Conservation (phyloP, 169 alveolate genomes). For the Plasmodium gonderi region DNA sequence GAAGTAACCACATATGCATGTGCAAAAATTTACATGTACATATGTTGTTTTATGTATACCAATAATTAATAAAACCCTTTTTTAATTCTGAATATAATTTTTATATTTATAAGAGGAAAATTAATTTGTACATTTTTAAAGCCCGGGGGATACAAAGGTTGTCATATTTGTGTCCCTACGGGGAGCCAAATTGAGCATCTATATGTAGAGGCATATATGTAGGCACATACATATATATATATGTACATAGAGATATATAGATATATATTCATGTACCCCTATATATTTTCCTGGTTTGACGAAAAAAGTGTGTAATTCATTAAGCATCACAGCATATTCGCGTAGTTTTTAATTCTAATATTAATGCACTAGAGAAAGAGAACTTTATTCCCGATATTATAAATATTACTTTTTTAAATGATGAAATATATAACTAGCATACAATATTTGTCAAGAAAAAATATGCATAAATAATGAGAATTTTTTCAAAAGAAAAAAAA, state of each 20-base stretch:
- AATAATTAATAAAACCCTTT: not conserved
- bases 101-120: not conserved
- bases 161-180: not conserved
- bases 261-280: not conserved
- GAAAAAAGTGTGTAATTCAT: not conserved
- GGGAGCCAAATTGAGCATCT: too few relatives aligned
- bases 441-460: too few relatives aligned
- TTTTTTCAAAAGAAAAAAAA: not conserved
- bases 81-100: not conserved
- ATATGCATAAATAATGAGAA: not conserved
- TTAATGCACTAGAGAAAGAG: not conserved
- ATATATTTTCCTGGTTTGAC: not conserved
- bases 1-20: not conserved
- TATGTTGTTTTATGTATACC: not conserved
- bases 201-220: not conserved
- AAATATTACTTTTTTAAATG: too few relatives aligned
- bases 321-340: not conserved
- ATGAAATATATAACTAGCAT: too few relatives aligned
- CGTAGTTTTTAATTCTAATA: not conserved
- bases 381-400: too few relatives aligned
- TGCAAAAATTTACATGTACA: not conserved
- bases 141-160: not conserved
- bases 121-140: not conserved
- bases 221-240: not conserved
- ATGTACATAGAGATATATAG: not conserved